Evolutionary conservation across 768 basidiomycete species (phyloP).

Genomic region (Gelatoporia subvermispora): DNA sequence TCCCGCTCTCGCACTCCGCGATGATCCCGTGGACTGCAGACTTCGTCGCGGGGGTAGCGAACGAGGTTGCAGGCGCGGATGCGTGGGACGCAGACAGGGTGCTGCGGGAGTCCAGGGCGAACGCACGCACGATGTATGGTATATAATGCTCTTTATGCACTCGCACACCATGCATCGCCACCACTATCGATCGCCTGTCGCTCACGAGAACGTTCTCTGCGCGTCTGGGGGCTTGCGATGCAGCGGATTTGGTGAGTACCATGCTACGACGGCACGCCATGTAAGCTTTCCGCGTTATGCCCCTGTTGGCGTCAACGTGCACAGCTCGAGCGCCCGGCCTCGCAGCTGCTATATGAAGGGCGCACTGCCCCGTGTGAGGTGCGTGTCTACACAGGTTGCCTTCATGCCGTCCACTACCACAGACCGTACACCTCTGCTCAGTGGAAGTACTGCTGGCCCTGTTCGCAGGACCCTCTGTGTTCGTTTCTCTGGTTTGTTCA

Average conservation of each 20-base stretch:
- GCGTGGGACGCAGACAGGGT: conserved; percentile 51
- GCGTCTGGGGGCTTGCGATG: too few species aligned
- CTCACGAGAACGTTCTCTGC: too few species aligned
- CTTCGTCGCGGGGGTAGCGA: conserved; percentile 52
- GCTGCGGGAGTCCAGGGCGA: conserved; percentile 57
- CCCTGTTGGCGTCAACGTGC: too few species aligned
- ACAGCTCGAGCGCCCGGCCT: too few species aligned
- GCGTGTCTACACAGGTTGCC: neutral
- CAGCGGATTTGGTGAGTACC: too few species aligned
- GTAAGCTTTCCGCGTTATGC: too few species aligned
- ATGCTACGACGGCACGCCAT: too few species aligned
- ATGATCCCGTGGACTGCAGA: conserved; percentile 87
- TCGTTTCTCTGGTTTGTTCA: conserved; percentile 38
- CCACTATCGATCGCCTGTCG: too few species aligned
- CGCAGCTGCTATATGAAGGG: too few species aligned
- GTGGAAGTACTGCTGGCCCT: conserved; percentile 31
- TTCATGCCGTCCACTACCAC: conserved; percentile 21
- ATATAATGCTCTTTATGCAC: conserved; percentile 9
- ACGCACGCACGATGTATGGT: conserved; percentile 61
- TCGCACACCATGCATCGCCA: neutral
- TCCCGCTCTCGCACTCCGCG: conserved; percentile 71
- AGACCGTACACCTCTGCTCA: conserved; percentile 49
- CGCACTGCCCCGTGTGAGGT: too few species aligned
- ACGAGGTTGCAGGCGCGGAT: conserved; percentile 24
- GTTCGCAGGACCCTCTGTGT: conserved; percentile 22